phyloP scores from a whole-genome alignment of 2,329 filamentous ascomycete species.

The Orbilia blumenaviensis region DNA sequence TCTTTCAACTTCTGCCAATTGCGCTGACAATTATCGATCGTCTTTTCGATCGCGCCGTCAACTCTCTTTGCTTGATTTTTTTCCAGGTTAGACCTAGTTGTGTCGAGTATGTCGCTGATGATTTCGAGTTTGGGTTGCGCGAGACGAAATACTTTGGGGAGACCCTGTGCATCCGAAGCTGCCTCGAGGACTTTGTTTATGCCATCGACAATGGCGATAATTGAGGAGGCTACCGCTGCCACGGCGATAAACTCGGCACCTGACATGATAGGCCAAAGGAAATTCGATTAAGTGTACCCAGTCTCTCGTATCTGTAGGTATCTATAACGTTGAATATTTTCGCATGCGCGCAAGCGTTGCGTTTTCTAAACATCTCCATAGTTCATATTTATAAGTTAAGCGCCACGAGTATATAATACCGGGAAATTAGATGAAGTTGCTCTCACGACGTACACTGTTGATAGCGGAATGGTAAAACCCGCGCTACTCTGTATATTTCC shows the following conservation, averaged over 20 bases:
- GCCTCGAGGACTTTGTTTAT: background rate
- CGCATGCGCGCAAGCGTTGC: no score
- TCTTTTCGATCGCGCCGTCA: background rate
- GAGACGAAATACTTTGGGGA: constrained; percentile 6
- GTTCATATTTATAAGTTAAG: no score
- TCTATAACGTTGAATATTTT: no score
- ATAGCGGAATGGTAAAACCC: no score
- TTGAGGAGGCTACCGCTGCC: background rate
- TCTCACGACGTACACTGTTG: no score
- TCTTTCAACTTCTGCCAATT: constrained; percentile 2
- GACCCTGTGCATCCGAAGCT: background rate
- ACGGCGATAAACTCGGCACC: constrained; percentile 12
- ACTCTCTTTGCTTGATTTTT: background rate
- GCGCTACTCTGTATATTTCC: no score
- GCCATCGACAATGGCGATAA: background rate
- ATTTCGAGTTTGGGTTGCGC: background rate
- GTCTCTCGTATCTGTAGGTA: no score
- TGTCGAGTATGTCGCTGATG: constrained; percentile 1
- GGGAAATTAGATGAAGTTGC: no score
- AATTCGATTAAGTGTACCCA: no score
- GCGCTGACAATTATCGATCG: background rate
- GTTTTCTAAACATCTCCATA: no score
- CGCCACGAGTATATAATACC: no score
- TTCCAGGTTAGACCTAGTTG: background rate
- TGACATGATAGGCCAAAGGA: constrained; percentile 10